Conservation (phyloP, 495 filamentous ascomycete genomes). For the Glutinoglossum americanum region DNA sequence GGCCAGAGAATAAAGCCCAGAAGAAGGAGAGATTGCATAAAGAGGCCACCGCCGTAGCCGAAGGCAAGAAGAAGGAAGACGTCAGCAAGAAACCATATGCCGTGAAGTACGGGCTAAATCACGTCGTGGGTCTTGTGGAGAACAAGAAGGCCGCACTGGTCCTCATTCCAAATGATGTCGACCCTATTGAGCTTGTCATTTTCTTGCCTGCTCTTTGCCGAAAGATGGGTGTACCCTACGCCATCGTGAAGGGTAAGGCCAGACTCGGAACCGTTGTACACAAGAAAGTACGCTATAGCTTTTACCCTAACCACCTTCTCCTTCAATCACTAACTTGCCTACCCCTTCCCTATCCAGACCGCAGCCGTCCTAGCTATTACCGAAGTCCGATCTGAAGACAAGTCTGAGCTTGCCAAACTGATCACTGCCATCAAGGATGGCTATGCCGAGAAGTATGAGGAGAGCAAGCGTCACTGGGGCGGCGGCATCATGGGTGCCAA, state of each 20-base stretch:
- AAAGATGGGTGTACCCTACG: conserved; percentile 99
- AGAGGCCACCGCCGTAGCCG: conserved; percentile 89
- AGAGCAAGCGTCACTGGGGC: conserved; percentile 86
- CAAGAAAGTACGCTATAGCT: conserved; percentile 57
- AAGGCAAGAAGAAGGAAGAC: conserved; percentile 99
- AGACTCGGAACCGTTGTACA: conserved; percentile 96
- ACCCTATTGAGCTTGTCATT: conserved; percentile 98
- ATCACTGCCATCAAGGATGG: conserved; percentile 94
- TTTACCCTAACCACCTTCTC: neutral
- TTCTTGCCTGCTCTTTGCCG: conserved; percentile 97
- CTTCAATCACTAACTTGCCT: conserved; percentile 10
- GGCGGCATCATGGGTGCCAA: conserved; percentile 99
- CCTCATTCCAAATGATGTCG: conserved; percentile 97
- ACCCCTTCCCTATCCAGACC: conserved; percentile 32
- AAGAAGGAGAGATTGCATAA: conserved; percentile 98
- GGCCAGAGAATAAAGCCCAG: conserved; percentile 94
- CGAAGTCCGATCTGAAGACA: conserved; percentile 93
- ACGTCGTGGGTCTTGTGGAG: conserved; percentile 98
- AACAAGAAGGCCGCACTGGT: conserved; percentile 99
- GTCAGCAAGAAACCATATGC: conserved; percentile 98
- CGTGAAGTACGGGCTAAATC: conserved; percentile 99
- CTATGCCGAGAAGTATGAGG: conserved; percentile 89
- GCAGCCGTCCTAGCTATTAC: conserved; percentile 89
- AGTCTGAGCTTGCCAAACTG: conserved; percentile 90
- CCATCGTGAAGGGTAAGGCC: conserved; percentile 99